Conservation (phyloP, 1,284 basidiomycete genomes). For the Sutorius eximius region DNA sequence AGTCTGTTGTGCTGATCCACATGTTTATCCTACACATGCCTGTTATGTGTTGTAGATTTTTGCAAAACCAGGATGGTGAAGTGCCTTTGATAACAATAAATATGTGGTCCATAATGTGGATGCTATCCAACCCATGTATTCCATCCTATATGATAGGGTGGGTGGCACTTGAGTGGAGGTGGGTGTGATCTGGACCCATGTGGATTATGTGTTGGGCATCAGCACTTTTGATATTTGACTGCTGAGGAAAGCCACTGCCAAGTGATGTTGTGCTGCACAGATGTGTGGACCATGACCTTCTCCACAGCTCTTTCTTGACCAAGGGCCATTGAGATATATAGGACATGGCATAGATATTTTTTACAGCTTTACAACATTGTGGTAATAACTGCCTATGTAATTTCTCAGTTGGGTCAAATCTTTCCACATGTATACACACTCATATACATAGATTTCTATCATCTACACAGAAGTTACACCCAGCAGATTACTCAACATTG, state of each 20-base stretch:
- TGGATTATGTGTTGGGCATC: no score
- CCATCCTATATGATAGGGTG: constrained; percentile 23
- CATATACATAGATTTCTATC: not conserved
- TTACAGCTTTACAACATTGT: not conserved
- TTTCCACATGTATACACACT: not conserved
- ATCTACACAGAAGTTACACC: not conserved
- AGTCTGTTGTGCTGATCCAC: not conserved
- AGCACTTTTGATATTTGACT: not conserved
- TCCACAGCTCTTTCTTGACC: not conserved
- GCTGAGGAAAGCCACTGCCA: not conserved
- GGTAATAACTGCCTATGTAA: not conserved
- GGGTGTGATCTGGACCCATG: not conserved
- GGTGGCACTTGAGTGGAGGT: not conserved
- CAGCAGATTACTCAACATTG: not conserved
- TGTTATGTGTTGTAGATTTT: constrained; percentile 10
- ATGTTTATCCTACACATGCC: not conserved
- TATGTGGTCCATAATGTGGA: constrained; percentile 27
- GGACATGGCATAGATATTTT: not conserved
- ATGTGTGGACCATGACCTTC: not conserved
- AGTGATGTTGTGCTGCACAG: not conserved
- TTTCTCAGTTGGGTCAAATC: not conserved
- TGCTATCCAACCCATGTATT: constrained; percentile 29
- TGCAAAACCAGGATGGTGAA: constrained; percentile 13
- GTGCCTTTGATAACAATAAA: constrained; percentile 23
- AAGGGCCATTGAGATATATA: not conserved